These are phyloP conservation scores for Echium plantagineum DNA, from an alignment of 257 asterid species.

Conservation along the genomic window DNA sequence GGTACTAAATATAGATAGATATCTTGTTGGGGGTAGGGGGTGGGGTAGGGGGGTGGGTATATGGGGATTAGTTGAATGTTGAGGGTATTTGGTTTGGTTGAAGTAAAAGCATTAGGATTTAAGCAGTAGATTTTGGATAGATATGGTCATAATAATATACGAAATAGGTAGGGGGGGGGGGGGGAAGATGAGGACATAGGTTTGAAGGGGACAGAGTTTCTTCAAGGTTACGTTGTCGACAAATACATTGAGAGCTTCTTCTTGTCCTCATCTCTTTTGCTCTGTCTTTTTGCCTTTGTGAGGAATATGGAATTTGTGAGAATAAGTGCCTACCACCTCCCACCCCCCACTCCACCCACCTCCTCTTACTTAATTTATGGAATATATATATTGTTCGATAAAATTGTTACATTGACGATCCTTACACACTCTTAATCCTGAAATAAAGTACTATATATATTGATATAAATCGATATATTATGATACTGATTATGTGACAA, in stretches of 20 bases:
- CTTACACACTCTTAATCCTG: too few species aligned
- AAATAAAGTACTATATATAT: too few species aligned
- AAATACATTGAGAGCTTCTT: slow-evolving; percentile 34
- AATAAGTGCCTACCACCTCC: slow-evolving; percentile 40
- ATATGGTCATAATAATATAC: too few species aligned
- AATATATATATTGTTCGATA: too few species aligned
- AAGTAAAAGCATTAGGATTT: background rate
- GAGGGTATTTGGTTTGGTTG: background rate
- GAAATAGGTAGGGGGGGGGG: background rate
- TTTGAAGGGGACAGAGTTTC: slow-evolving; percentile 15
- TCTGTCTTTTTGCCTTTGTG: slow-evolving; percentile 28
- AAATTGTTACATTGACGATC: too few species aligned
- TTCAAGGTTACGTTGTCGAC: slow-evolving; percentile 43
- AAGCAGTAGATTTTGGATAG: too few species aligned
- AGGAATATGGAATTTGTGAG: slow-evolving; percentile 75
- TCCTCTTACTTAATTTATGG: slow-evolving; percentile 7
- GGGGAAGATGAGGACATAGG: background rate
- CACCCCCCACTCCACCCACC: background rate
- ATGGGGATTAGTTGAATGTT: background rate
- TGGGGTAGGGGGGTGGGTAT: too few species aligned
- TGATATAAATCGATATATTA: too few species aligned
- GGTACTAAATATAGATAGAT: too few species aligned
- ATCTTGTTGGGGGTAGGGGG: too few species aligned
- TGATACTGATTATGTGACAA: too few species aligned
- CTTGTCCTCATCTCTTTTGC: slow-evolving; percentile 30